Evolutionary conservation across 768 basidiomycete genomes (phyloP).

Genomic region (Tulasnella sp.): DNA sequence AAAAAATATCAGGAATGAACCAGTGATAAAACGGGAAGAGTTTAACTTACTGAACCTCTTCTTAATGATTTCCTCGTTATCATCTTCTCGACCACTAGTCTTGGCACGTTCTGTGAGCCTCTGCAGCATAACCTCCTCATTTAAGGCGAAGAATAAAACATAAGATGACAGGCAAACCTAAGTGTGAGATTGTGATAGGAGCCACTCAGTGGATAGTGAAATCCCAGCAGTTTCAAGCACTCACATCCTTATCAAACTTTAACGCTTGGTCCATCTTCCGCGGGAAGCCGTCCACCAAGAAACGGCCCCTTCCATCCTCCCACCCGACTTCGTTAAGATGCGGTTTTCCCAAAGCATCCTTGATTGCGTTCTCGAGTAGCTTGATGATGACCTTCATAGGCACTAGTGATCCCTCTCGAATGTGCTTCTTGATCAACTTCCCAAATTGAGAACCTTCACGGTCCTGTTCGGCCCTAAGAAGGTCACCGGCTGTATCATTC

Average conservation of each 20-base stretch:
- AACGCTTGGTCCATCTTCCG: constrained; percentile 97
- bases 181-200: neutral
- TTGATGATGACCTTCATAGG: constrained; percentile 96
- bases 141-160: constrained; percentile 79
- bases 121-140: constrained; percentile 75
- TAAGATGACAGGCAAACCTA: constrained; percentile 73
- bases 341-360: constrained; percentile 38
- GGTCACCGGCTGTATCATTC: constrained; percentile 98
- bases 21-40: neutral
- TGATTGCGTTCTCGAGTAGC: constrained; percentile 89
- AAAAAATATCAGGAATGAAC: neutral
- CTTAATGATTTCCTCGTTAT: constrained; percentile 87
- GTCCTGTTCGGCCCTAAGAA: constrained; percentile 87
- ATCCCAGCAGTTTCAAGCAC: constrained; percentile 20
- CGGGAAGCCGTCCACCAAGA: constrained; percentile 95
- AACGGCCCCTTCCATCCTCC: constrained; percentile 64
- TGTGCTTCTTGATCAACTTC: constrained; percentile 73
- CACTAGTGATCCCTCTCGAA: constrained; percentile 86
- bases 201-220: neutral
- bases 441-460: constrained; percentile 78
- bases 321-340: constrained; percentile 41
- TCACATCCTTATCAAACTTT: constrained; percentile 77
- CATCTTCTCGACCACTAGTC: constrained; percentile 92
- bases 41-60: constrained; percentile 74
- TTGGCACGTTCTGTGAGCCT: constrained; percentile 83